Evolutionary conservation across 2,329 filamentous ascomycete species (phyloP).

Genomic region (Fusarium sp.): DNA sequence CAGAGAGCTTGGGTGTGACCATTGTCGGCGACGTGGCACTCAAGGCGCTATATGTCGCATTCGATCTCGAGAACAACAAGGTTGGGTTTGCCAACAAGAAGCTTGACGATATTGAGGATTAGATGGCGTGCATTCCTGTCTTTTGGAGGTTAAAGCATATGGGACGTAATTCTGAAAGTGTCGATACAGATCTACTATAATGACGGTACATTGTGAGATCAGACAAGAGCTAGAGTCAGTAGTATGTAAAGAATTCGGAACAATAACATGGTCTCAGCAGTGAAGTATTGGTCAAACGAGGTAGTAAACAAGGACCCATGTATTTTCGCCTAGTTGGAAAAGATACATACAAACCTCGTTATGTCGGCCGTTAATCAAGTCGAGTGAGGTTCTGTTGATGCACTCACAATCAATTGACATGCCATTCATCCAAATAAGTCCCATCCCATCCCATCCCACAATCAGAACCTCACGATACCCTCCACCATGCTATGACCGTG

Average conservation of each 20-base stretch:
- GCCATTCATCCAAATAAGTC: slow-evolving; percentile 25
- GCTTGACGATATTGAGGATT: slow-evolving; percentile 47
- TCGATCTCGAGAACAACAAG: slow-evolving; percentile 66
- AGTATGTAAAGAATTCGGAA: slow-evolving; percentile 16
- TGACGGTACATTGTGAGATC: slow-evolving; percentile 21
- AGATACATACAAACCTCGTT: slow-evolving; percentile 41
- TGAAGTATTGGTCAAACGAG: slow-evolving; percentile 7
- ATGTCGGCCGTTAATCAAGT: slow-evolving; percentile 27
- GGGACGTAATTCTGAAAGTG: slow-evolving; percentile 18
- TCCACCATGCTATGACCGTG: slow-evolving; percentile 18
- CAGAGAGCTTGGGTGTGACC: slow-evolving; percentile 62
- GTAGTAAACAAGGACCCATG: slow-evolving; percentile 20
- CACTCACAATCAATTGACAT: slow-evolving; percentile 38
- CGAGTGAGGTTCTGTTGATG: slow-evolving; percentile 21
- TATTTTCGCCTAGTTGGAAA: slow-evolving; percentile 40
- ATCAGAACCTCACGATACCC: slow-evolving; percentile 14
- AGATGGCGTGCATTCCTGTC: slow-evolving; percentile 6
- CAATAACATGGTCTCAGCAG: neutral
- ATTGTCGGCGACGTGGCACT: slow-evolving; percentile 87
- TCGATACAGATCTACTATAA: slow-evolving; percentile 13
- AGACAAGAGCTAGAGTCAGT: slow-evolving; percentile 17
- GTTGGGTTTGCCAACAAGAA: slow-evolving; percentile 63
- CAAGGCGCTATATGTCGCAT: slow-evolving; percentile 82
- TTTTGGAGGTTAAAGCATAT: slow-evolving; percentile 3
- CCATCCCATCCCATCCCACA: slow-evolving; percentile 6